phyloP scores from a whole-genome alignment of 2,329 filamentous ascomycete genomes.

The Lasiodiplodia hormozganensis region DNA sequence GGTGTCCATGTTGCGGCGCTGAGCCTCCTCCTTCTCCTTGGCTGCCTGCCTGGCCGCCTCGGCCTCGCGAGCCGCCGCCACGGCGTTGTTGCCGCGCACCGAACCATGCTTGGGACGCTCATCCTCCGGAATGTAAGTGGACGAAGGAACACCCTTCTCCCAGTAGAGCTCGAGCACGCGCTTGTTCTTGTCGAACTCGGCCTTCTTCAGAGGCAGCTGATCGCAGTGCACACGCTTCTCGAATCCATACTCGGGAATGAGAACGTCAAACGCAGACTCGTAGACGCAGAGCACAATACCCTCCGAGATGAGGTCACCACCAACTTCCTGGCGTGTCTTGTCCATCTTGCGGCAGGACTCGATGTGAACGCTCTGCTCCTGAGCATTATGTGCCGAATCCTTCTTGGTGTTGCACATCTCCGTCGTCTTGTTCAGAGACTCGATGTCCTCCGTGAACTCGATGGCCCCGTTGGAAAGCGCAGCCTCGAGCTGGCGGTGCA shows the following conservation, averaged over 20 bases:
- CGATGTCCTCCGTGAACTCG: slow-evolving; percentile 88
- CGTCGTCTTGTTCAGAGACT: slow-evolving; percentile 86
- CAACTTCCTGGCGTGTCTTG: slow-evolving; percentile 82
- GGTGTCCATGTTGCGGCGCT: slow-evolving; percentile 92
- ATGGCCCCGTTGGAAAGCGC: slow-evolving; percentile 80
- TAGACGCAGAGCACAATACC: slow-evolving; percentile 97
- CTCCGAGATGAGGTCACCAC: slow-evolving; percentile 91
- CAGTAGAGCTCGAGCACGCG: slow-evolving; percentile 95
- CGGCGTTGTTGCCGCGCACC: slow-evolving; percentile 76
- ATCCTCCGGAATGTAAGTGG: slow-evolving; percentile 94
- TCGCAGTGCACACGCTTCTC: slow-evolving; percentile 99
- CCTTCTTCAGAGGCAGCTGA: slow-evolving; percentile 96
- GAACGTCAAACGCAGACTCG: slow-evolving; percentile 96
- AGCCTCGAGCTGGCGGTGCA: slow-evolving; percentile 92
- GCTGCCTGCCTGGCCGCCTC: slow-evolving; percentile 81
- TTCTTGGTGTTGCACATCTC: slow-evolving; percentile 99
- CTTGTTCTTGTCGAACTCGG: slow-evolving; percentile 98
- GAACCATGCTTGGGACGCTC: slow-evolving; percentile 86
- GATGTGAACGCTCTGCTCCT: slow-evolving; percentile 98
- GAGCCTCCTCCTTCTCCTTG: slow-evolving; percentile 88
- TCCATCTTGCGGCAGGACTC: slow-evolving; percentile 97
- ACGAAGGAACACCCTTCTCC: slow-evolving; percentile 98
- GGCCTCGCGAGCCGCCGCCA: slow-evolving; percentile 78
- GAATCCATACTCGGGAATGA: slow-evolving; percentile 98
- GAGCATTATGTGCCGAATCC: slow-evolving; percentile 94